Evolutionary conservation across 2,329 filamentous ascomycete species (phyloP), one percentile per base, ranked within the genome.

Genomic region (Monosporascus ibericus): DNA sequence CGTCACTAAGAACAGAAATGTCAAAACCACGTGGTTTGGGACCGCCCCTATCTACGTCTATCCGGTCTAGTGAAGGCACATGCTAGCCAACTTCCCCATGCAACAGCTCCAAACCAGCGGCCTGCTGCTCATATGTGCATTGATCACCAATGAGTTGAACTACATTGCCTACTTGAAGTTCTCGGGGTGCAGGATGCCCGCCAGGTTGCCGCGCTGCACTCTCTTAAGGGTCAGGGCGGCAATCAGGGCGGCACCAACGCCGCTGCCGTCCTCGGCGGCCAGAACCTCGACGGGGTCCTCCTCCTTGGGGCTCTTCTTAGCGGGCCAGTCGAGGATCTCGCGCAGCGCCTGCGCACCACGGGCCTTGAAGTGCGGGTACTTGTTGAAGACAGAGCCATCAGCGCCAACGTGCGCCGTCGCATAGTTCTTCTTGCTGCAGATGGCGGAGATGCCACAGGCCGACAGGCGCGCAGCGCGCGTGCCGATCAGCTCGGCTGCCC

Each of bases 321-420:
- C 83, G 3, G 88, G 84, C 92, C 92, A 97, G 76, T 96, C 92
- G 38, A 99, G 83, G 60, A 99, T 96, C 77, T 99, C 94, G 51
- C 90, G 85, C 50, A 99, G 81, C 27, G 94, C 94, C 69, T 86
- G 80, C 15, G 94, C 92, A 52, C 92, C 92, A 51, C 94, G 87
- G 53, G 85, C 83, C 79, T 96, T 96, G 82, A 99, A 99, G 74
- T 96, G 88, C 14, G 94, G 94, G 75, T 99, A 99, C 72, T 97
- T 97, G 80, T 96, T 96, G 78, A 99, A 99, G 51, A 99, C 92
- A 18, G 90, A 95, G 38, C 94, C 94, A 68, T 99, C 94, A 49
- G 94, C 94, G 63, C 94, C 94, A 42, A 99, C 94, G 71, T 97
- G 94, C 76, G 90, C 95, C 38, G 82, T 80, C 66, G 87, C 75